A percentile compares a stretch with the other conserved stretches of the same genome.
These are phyloP conservation scores for Thinopyrum elongatum DNA, from an alignment of 176 grass and related monocot genomes.

Conservation along the genomic window DNA sequence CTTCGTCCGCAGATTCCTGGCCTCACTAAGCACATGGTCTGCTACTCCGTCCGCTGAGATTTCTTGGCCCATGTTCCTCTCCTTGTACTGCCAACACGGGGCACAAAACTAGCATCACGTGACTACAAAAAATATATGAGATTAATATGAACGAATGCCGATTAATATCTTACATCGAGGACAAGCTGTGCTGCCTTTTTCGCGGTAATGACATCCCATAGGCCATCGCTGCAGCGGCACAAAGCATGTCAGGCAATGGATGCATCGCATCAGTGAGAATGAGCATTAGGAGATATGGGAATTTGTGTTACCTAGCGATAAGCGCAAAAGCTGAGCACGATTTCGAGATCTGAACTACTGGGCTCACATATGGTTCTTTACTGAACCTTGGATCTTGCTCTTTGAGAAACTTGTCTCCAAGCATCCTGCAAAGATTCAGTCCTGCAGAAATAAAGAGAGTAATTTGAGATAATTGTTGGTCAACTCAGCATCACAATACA, in stretches of 20 bases:
- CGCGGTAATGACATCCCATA: slow-evolving; percentile 68
- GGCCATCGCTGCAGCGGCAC: slow-evolving; percentile 51
- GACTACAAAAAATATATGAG: neutral
- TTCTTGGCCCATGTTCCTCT: slow-evolving; percentile 25
- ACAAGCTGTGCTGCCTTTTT: slow-evolving; percentile 53
- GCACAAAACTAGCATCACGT: neutral
- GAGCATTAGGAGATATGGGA: neutral
- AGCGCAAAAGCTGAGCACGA: slow-evolving; percentile 54
- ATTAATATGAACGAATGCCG: neutral
- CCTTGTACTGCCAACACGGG: slow-evolving; percentile 41
- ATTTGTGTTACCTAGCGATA: slow-evolving; percentile 58
- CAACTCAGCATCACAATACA: neutral
- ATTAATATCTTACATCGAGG: slow-evolving; percentile 43
- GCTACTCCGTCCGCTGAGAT: slow-evolving; percentile 46
- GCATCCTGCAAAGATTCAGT: slow-evolving; percentile 70
- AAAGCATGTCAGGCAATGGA: neutral
- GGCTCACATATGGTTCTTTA: slow-evolving; percentile 68
- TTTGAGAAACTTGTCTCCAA: slow-evolving; percentile 76
- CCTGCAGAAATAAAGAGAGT: slow-evolving; percentile 39
- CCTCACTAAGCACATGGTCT: slow-evolving; percentile 54
- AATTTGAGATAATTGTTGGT: slow-evolving; percentile 4
- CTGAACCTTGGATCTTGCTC: slow-evolving; percentile 71
- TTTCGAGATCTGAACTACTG: slow-evolving; percentile 46
- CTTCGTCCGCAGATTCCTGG: slow-evolving; percentile 51
- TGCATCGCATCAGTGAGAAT: neutral